These are phyloP conservation scores for Nicotiana otophora DNA, from an alignment of 257 asterid species.

Conservation along the genomic window DNA sequence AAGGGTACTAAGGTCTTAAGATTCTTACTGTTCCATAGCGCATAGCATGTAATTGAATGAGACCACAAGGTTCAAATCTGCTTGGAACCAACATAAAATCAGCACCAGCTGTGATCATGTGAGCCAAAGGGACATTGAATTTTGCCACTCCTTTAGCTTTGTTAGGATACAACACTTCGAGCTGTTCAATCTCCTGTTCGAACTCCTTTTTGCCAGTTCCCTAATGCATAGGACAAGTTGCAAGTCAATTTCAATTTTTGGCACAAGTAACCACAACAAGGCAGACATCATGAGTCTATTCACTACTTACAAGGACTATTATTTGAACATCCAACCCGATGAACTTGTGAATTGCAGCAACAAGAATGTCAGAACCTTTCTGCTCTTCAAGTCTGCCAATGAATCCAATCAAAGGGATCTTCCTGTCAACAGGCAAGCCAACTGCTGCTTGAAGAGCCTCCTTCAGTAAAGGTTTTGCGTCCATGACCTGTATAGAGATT, in stretches of 20 bases:
- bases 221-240: slow-evolving; percentile 23
- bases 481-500: slow-evolving; percentile 45
- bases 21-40: slow-evolving; percentile 89
- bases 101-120: slow-evolving; percentile 82
- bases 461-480: slow-evolving; percentile 74
- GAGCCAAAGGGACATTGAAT: slow-evolving; percentile 86
- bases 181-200: slow-evolving; percentile 75
- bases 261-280: background rate
- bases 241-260: background rate
- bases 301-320: slow-evolving; percentile 65
- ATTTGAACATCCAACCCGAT: slow-evolving; percentile 68
- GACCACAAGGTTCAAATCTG: slow-evolving; percentile 98
- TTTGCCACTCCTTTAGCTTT: slow-evolving; percentile 87
- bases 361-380: slow-evolving; percentile 92
- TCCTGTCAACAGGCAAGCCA: slow-evolving; percentile 79
- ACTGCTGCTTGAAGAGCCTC: slow-evolving; percentile 96
- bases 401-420: slow-evolving; percentile 80
- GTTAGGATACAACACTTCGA: slow-evolving; percentile 77
- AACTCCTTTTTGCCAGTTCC: slow-evolving; percentile 89
- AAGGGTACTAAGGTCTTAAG: background rate
- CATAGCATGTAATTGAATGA: slow-evolving; percentile 96
- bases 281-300: background rate
- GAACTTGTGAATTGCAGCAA: slow-evolving; percentile 73
- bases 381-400: slow-evolving; percentile 98
- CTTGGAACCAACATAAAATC: slow-evolving; percentile 87